Conservation (phyloP, 1,284 basidiomycete genomes). For the Fomitopsis palustris region DNA sequence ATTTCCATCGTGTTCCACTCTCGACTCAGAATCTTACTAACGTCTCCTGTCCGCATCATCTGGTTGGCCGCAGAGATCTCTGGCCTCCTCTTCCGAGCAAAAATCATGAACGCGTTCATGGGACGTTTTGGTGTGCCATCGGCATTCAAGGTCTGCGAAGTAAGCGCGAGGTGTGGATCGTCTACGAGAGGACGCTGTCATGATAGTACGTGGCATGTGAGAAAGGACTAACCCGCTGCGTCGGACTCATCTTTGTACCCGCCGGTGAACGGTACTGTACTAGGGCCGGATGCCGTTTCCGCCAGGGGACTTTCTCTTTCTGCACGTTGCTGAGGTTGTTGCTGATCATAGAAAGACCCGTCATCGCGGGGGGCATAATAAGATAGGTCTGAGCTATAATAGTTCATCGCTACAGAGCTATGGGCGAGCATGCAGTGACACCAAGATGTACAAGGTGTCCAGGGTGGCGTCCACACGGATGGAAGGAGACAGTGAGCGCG, state of each 20-base stretch:
- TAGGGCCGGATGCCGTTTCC: constrained; percentile 20
- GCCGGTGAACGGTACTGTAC: constrained; percentile 16
- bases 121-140: constrained; percentile 83
- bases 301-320: constrained; percentile 25
- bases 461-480: background rate
- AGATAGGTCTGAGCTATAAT: constrained; percentile 11
- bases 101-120: constrained; percentile 91
- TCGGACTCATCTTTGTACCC: constrained; percentile 17
- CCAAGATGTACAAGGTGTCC: background rate
- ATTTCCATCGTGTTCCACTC: constrained; percentile 76
- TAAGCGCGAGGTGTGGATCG: constrained; percentile 53
- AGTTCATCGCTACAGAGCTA: constrained; percentile 16
- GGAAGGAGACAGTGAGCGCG: background rate
- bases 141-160: constrained; percentile 72
- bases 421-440: background rate
- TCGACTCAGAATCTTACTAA: constrained; percentile 76
- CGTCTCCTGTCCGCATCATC: constrained; percentile 81
- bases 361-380: constrained; percentile 14
- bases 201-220: background rate
- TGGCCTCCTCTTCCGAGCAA: constrained; percentile 74
- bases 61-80: constrained; percentile 80
- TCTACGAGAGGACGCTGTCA: constrained; percentile 26
- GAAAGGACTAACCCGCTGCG: constrained; percentile 15
- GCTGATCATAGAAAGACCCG: constrained; percentile 10
- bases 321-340: background rate